These are phyloP conservation scores for Neoboletus brunneissimus DNA, from an alignment of 768 basidiomycete genomes.

Conservation along the genomic window DNA sequence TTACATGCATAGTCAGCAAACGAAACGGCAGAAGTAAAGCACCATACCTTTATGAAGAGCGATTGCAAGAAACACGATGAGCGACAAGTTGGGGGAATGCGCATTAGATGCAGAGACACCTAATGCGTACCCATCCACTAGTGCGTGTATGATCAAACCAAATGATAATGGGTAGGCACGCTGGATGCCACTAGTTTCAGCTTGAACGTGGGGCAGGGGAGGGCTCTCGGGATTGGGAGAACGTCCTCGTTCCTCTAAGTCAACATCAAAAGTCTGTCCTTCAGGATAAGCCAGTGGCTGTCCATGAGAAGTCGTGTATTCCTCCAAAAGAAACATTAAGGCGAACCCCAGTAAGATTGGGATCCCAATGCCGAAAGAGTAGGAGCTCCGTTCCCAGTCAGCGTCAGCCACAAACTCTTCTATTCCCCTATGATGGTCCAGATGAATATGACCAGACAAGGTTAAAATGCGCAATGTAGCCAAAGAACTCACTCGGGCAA, in stretches of 20 bases:
- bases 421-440: conserved; percentile 64
- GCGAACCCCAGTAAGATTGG: conserved; percentile 61
- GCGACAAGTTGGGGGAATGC: conserved; percentile 52
- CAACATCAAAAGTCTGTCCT: conserved; percentile 51
- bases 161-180: conserved; percentile 73
- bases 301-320: conserved; percentile 52
- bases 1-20: conserved; percentile 11
- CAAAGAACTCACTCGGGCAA: conserved; percentile 78
- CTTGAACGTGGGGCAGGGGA: background rate
- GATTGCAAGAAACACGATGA: conserved; percentile 88
- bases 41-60: conserved; percentile 81
- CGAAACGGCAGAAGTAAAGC: background rate
- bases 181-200: conserved; percentile 26
- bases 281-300: conserved; percentile 30
- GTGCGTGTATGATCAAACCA: conserved; percentile 82
- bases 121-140: conserved; percentile 90
- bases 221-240: conserved; percentile 22
- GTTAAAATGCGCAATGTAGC: background rate
- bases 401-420: conserved; percentile 50
- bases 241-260: conserved; percentile 55
- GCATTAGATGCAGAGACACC: conserved; percentile 66
- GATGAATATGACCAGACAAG: background rate
- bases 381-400: conserved; percentile 35
- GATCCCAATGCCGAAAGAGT: conserved; percentile 55
- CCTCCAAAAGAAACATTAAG: conserved; percentile 62